Conservation (phyloP, 495 filamentous ascomycete genomes). For the Penicillium lividum region DNA sequence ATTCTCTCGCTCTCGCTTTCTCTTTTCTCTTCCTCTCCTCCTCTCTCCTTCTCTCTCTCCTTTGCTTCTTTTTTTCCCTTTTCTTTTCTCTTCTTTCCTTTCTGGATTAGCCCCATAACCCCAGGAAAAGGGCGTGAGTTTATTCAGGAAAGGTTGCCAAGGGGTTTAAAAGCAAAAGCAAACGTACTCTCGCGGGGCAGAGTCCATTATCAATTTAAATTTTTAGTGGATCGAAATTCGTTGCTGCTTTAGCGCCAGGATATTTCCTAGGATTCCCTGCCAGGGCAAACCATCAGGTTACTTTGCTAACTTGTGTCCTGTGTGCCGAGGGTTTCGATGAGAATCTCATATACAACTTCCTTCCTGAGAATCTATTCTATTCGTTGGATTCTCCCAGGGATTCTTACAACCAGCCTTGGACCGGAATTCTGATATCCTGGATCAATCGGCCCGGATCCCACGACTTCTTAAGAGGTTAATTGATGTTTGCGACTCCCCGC, state of each 20-base stretch:
- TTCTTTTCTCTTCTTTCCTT: background rate
- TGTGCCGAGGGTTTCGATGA: slow-evolving; percentile 2
- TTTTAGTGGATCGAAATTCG: slow-evolving; percentile 1
- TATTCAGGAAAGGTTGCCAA: background rate
- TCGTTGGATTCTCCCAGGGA: background rate
- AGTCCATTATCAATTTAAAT: background rate
- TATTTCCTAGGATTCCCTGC: slow-evolving; percentile 3
- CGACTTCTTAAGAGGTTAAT: slow-evolving; percentile 1
- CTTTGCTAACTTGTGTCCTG: background rate
- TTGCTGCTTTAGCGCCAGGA: slow-evolving; percentile 2
- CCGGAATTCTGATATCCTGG: background rate
- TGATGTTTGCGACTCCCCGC: slow-evolving; percentile 15
- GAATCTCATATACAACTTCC: background rate
- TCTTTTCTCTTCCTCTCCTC: slow-evolving; percentile 11
- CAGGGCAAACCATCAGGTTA: background rate
- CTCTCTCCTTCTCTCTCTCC: slow-evolving; percentile 11
- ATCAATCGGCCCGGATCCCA: background rate
- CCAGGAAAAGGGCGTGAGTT: background rate
- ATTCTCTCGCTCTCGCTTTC: slow-evolving; percentile 6
- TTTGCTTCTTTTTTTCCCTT: slow-evolving; percentile 13
- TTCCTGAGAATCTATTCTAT: background rate
- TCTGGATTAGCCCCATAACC: background rate
- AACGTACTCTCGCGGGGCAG: slow-evolving; percentile 1
- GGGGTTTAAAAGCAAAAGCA: background rate
- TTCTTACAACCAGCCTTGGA: too few species aligned